Conservation (phyloP, 1,139 yeast genomes). For the Blastobotrys petasosporus region DNA sequence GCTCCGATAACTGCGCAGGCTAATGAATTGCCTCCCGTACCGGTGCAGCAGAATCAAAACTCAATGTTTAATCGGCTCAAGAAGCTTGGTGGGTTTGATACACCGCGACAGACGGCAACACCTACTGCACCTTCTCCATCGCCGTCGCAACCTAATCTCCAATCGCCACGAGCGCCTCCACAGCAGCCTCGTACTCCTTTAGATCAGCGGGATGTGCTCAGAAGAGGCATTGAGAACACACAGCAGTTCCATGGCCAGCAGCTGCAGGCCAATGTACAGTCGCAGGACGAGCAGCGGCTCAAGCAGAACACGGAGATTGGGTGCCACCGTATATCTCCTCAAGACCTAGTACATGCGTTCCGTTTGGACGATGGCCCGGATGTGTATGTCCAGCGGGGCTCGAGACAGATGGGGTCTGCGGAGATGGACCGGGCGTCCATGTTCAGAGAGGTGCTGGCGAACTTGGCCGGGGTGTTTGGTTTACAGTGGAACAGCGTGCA, state of each 20-base stretch:
- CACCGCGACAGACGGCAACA: neutral
- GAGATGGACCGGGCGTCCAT: conserved; percentile 12
- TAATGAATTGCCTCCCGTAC: neutral
- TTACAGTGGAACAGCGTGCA: conserved; percentile 25
- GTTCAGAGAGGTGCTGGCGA: conserved; percentile 14
- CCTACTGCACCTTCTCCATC: neutral
- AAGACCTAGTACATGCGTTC: conserved; percentile 7
- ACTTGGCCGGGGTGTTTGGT: conserved; percentile 11
- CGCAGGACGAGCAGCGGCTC: too few relatives aligned
- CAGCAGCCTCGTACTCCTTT: too few relatives aligned
- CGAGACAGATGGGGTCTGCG: neutral
- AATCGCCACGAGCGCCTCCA: too few relatives aligned
- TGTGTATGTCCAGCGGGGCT: conserved; percentile 5
- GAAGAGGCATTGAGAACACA: neutral
- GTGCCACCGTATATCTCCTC: conserved; percentile 9
- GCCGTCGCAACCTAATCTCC: too few relatives aligned
- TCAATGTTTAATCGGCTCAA: conserved; percentile 3
- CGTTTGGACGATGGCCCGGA: conserved; percentile 12
- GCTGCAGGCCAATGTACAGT: neutral
- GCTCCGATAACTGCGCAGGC: neutral
- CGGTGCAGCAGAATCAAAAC: neutral
- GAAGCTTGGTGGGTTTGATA: neutral
- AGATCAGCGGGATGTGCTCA: too few relatives aligned
- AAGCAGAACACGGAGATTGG: conserved; percentile 4
- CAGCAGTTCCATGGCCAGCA: neutral